These are phyloP conservation scores for Decorospora gaudefroyi DNA, from an alignment of 2,329 filamentous ascomycete species.

Conservation along the genomic window DNA sequence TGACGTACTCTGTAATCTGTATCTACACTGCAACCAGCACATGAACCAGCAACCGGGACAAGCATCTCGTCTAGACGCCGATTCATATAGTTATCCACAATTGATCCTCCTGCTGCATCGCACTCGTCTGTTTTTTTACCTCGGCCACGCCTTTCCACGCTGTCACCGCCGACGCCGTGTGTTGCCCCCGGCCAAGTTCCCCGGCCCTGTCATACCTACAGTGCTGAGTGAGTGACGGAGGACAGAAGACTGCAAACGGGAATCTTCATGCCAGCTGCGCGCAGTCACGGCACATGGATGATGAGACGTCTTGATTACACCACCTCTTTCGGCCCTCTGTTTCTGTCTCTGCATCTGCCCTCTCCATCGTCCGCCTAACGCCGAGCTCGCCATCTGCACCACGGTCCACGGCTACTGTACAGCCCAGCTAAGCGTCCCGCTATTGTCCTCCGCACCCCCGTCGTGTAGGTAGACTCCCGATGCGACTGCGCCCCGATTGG, in stretches of 20 bases:
- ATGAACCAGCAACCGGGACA: too few species aligned
- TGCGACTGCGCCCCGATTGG: constrained; percentile 19
- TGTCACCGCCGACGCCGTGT: constrained; percentile 1
- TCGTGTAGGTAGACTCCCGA: constrained; percentile 14
- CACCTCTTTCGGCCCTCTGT: constrained; percentile 7
- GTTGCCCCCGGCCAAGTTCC: neutral
- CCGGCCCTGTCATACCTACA: neutral
- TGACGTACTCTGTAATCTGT: too few species aligned
- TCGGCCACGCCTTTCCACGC: too few species aligned
- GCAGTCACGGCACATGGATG: constrained; percentile 14
- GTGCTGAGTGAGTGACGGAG: too few species aligned
- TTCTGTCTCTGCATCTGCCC: too few species aligned
- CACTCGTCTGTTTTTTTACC: neutral
- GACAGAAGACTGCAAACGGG: constrained; percentile 2
- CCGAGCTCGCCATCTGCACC: constrained; percentile 11
- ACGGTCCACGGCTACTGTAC: neutral
- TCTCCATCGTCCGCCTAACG: constrained; percentile 7
- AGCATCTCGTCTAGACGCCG: too few species aligned
- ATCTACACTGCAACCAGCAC: too few species aligned
- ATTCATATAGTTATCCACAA: too few species aligned
- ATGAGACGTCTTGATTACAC: constrained; percentile 14
- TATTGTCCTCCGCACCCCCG: constrained; percentile 7
- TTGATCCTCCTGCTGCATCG: too few species aligned
- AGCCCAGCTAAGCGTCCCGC: constrained; percentile 1
- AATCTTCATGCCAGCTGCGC: constrained; percentile 5